phyloP scores from a whole-genome alignment of 257 asterid genomes.

The Ehretia macrophylla region DNA sequence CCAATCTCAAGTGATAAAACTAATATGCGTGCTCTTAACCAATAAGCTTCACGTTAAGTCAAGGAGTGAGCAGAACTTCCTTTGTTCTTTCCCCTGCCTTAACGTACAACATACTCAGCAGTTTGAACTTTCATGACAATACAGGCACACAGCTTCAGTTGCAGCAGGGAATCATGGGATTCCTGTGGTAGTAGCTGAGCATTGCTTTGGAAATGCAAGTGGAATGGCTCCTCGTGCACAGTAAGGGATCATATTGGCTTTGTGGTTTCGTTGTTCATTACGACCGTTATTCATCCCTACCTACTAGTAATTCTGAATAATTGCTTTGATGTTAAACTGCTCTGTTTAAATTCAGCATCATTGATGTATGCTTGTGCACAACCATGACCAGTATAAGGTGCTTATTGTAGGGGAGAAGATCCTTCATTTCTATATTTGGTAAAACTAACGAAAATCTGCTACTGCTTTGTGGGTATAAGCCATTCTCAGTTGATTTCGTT shows the following conservation, averaged over 20 bases:
- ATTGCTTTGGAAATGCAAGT: slow-evolving; percentile 94
- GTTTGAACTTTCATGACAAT: slow-evolving; percentile 9
- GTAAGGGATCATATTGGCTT: slow-evolving; percentile 41
- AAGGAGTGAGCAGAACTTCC: background rate
- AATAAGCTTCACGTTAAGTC: background rate
- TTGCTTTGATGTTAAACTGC: background rate
- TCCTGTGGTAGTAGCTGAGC: slow-evolving; percentile 84
- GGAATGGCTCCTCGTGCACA: slow-evolving; percentile 99
- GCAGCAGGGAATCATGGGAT: slow-evolving; percentile 98
- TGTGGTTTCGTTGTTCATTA: background rate
- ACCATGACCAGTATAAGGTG: too few species aligned
- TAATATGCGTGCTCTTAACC: background rate
- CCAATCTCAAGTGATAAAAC: background rate
- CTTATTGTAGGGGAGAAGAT: too few species aligned
- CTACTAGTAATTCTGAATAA: too few species aligned
- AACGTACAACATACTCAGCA: background rate
- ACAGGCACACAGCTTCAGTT: slow-evolving; percentile 91
- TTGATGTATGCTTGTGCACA: too few species aligned
- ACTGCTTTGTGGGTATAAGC: too few species aligned
- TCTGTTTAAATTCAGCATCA: background rate
- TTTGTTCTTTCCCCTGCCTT: background rate
- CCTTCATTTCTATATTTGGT: too few species aligned
- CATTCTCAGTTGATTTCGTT: too few species aligned
- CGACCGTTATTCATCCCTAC: background rate
- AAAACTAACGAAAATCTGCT: too few species aligned